Percentiles rank a stretch among this genome's conserved stretches.
These are phyloP conservation scores for Penicillium arizonense DNA, from an alignment of 495 filamentous ascomycete species.

Conservation along the genomic window DNA sequence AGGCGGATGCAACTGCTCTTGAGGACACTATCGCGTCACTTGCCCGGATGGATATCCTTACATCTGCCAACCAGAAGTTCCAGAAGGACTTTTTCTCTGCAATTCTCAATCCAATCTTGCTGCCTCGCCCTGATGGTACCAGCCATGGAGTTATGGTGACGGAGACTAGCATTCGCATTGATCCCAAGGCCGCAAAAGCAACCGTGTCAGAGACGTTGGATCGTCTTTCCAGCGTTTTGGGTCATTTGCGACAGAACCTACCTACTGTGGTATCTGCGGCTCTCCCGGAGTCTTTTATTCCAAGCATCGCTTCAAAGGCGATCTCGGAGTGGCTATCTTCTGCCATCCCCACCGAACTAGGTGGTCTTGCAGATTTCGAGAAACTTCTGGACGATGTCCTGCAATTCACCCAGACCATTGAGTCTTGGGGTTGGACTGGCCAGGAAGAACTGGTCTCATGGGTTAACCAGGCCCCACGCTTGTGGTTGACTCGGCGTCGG, in stretches of 20 bases:
- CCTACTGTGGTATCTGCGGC: slow-evolving; percentile 60
- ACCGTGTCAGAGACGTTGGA: slow-evolving; percentile 32
- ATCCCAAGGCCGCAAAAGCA: slow-evolving; percentile 21
- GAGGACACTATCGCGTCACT: slow-evolving; percentile 36
- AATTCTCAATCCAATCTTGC: slow-evolving; percentile 36
- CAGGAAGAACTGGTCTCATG: slow-evolving; percentile 72
- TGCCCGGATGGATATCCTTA: slow-evolving; percentile 33
- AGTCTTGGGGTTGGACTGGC: slow-evolving; percentile 63
- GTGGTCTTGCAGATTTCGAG: slow-evolving; percentile 68
- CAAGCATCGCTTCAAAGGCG: slow-evolving; percentile 60
- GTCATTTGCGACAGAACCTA: slow-evolving; percentile 62
- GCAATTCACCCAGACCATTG: slow-evolving; percentile 61
- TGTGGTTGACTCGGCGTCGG: slow-evolving; percentile 84
- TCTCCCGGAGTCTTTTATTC: slow-evolving; percentile 66
- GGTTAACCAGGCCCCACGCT: slow-evolving; percentile 71
- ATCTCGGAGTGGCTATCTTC: slow-evolving; percentile 72
- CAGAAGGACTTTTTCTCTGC: slow-evolving; percentile 30
- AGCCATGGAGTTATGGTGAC: slow-evolving; percentile 30
- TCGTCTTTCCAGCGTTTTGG: slow-evolving; percentile 59
- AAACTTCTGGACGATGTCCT: slow-evolving; percentile 56
- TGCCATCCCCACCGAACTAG: slow-evolving; percentile 69
- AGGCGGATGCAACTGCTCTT: slow-evolving; percentile 26
- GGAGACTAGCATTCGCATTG: slow-evolving; percentile 31
- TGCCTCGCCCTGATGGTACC: slow-evolving; percentile 21
- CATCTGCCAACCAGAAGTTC: slow-evolving; percentile 30